Conservation (phyloP, 2,329 filamentous ascomycete genomes). For the Alternaria sp. region DNA sequence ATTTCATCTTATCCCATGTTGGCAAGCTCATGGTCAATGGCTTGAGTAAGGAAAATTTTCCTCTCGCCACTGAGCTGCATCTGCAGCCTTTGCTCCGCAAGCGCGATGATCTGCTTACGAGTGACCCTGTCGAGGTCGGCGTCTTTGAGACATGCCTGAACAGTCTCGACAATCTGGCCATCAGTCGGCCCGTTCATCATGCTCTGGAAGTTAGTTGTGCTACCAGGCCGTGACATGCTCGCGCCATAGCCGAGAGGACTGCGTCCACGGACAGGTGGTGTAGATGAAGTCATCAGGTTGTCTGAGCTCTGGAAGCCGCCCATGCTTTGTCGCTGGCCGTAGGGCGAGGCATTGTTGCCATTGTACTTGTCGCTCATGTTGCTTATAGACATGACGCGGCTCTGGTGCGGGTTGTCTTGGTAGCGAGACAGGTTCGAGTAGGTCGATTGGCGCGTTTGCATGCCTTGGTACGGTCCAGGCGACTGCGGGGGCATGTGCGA, state of each 20-base stretch:
- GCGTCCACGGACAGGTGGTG: conserved; percentile 53
- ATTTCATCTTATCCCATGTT: conserved; percentile 73
- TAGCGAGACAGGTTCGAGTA: conserved; percentile 71
- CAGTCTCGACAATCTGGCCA: conserved; percentile 79
- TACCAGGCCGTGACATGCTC: conserved; percentile 60
- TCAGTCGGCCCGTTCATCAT: conserved; percentile 75
- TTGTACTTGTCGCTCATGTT: conserved; percentile 58
- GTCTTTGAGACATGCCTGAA: conserved; percentile 81
- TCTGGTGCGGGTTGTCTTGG: conserved; percentile 67
- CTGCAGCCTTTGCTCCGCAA: conserved; percentile 93
- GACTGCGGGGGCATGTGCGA: conserved; percentile 82
- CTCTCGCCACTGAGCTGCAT: conserved; percentile 87
- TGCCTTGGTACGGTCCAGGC: conserved; percentile 73
- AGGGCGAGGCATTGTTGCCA: conserved; percentile 43
- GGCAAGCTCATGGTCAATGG: conserved; percentile 92
- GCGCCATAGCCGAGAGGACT: conserved; percentile 61
- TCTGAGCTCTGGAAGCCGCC: conserved; percentile 56
- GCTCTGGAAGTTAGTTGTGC: conserved; percentile 67
- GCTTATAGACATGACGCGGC: conserved; percentile 68
- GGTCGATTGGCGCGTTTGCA: conserved; percentile 74
- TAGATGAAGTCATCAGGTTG: conserved; percentile 51
- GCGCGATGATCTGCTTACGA: conserved; percentile 87
- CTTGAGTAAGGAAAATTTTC: conserved; percentile 85
- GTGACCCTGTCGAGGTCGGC: conserved; percentile 97
- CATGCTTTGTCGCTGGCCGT: conserved; percentile 51